Evolutionary conservation across 2,329 filamentous ascomycete genomes (phyloP).

Genomic region (Lasiodiplodia hormozganensis): DNA sequence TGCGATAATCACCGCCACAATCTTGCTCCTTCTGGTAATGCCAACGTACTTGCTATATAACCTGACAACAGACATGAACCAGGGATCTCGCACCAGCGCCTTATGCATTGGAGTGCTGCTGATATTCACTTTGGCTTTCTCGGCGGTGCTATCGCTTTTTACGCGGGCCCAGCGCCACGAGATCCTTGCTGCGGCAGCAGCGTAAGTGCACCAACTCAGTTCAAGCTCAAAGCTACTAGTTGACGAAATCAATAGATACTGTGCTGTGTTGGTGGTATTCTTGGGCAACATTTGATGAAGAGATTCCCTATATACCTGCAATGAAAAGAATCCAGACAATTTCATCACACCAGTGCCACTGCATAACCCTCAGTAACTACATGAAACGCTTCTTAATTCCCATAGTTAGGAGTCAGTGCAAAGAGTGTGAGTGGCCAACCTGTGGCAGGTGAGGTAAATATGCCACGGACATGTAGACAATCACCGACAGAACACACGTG

Average conservation of each 20-base stretch:
- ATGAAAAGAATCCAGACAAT: no score
- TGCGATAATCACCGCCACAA: conserved; percentile 37
- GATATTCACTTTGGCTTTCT: conserved; percentile 38
- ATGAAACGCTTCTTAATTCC: no score
- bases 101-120: conserved; percentile 37
- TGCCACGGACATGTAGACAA: no score
- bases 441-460: no score
- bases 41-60: conserved; percentile 40
- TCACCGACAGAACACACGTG: no score
- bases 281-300: conserved; percentile 28
- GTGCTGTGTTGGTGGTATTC: conserved; percentile 34
- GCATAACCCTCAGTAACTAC: no score
- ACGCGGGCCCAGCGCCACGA: conserved; percentile 38
- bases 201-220: conserved; percentile 31
- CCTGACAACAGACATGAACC: conserved; percentile 32
- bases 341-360: no score
- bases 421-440: no score
- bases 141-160: conserved; percentile 36
- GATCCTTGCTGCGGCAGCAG: conserved; percentile 38
- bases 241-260: conserved; percentile 27
- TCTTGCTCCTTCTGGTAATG: conserved; percentile 37
- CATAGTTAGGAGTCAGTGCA: no score
- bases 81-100: conserved; percentile 13
- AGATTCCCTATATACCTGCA: no score
- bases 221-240: neutral